Conservation (phyloP, 78 protist species). For the Dictyostelium firmibasis region DNA sequence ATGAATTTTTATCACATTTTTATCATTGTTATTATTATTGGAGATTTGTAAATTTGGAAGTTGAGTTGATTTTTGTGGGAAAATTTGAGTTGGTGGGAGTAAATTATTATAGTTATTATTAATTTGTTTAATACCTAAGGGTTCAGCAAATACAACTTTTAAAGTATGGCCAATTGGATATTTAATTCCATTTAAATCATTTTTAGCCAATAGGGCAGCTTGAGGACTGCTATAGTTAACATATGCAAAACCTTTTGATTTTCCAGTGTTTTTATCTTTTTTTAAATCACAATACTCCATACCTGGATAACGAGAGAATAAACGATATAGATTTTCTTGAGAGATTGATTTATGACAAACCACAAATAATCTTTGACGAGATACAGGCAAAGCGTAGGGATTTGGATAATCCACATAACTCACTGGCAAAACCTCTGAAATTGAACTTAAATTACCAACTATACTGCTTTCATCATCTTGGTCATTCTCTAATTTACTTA, state of each 20-base stretch:
- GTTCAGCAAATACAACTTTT: slow-evolving; percentile 80
- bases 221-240: slow-evolving; percentile 67
- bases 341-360: slow-evolving; percentile 66
- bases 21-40: background rate
- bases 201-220: slow-evolving; percentile 60
- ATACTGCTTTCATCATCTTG: background rate
- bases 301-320: slow-evolving; percentile 78
- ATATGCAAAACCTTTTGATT: slow-evolving; percentile 82
- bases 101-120: background rate
- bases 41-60: background rate
- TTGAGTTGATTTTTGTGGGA: background rate
- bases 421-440: background rate
- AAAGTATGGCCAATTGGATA: slow-evolving; percentile 71
- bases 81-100: background rate
- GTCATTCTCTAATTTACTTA: background rate
- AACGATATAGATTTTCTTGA: slow-evolving; percentile 54
- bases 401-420: slow-evolving; percentile 6
- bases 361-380: slow-evolving; percentile 64
- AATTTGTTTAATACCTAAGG: slow-evolving; percentile 48
- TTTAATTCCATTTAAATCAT: slow-evolving; percentile 78
- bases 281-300: slow-evolving; percentile 84
- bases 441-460: slow-evolving; percentile 1
- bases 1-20: background rate
- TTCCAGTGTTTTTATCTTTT: slow-evolving; percentile 46
- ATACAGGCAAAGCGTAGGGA: slow-evolving; percentile 10